Evolutionary conservation across 2,329 filamentous ascomycete species (phyloP).

Genomic region (Pyricularia pennisetigena): DNA sequence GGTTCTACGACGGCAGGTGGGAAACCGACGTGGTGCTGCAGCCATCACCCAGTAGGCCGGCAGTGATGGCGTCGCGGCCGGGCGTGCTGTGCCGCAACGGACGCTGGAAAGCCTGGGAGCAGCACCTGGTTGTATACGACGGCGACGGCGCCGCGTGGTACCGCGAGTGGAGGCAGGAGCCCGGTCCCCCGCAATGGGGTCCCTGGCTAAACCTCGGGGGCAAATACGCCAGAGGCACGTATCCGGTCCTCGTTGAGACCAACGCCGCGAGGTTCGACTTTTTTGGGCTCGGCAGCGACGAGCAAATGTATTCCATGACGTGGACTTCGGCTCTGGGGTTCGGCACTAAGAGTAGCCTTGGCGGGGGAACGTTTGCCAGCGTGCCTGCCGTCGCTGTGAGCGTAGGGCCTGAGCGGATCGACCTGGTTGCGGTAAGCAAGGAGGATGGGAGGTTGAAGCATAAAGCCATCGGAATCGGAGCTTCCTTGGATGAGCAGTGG

Average conservation of each 20-base stretch:
- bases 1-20: not conserved
- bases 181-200: not conserved
- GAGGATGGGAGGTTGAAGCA: slow-evolving; percentile 3
- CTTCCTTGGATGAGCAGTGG: not conserved
- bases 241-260: slow-evolving; percentile 3
- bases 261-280: not conserved
- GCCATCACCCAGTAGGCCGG: not conserved
- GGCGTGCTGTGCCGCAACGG: slow-evolving; percentile 1
- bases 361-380: not conserved
- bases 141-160: slow-evolving; percentile 1
- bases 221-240: not conserved
- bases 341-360: not conserved
- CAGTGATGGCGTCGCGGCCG: not conserved
- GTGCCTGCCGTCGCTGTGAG: not conserved
- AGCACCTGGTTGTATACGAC: slow-evolving; percentile 1
- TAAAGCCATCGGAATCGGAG: not conserved
- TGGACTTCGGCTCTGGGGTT: not conserved
- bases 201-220: not conserved
- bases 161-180: not conserved
- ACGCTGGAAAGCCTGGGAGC: not conserved
- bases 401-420: not conserved
- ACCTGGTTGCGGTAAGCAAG: slow-evolving; percentile 3
- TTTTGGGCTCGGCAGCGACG: slow-evolving; percentile 2
- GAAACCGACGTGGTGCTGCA: not conserved
- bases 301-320: not conserved